Conservation (phyloP, 495 filamentous ascomycete genomes). For the Paragyromitra xinjiangensis region DNA sequence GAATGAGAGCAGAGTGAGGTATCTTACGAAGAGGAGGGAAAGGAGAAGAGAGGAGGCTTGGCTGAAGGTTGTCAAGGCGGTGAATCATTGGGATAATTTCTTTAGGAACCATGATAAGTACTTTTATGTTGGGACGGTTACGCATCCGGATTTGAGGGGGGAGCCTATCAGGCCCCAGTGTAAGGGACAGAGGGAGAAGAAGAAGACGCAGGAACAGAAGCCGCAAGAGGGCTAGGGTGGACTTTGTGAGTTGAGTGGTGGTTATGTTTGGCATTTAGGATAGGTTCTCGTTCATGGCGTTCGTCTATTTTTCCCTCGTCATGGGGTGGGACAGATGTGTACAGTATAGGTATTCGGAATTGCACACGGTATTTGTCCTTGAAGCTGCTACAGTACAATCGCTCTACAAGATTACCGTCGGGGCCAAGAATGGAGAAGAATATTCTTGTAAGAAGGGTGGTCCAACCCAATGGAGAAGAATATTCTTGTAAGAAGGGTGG, state of each 20-base stretch:
- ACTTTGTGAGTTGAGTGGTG: background rate
- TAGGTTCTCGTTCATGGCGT: constrained; percentile 7
- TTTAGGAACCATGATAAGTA: constrained; percentile 82
- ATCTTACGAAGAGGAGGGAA: constrained; percentile 65
- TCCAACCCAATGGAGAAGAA: too few species aligned
- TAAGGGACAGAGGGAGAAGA: constrained; percentile 59
- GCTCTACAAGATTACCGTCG: too few species aligned
- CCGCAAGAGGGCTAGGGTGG: background rate
- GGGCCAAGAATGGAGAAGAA: too few species aligned
- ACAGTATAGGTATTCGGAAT: constrained; percentile 1
- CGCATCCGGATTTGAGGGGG: constrained; percentile 58
- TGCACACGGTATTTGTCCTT: background rate
- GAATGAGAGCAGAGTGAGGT: constrained; percentile 68
- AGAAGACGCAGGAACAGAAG: background rate
- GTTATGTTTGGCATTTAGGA: background rate
- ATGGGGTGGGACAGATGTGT: background rate
- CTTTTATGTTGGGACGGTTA: constrained; percentile 73
- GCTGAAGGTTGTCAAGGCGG: constrained; percentile 65
- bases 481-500: too few species aligned
- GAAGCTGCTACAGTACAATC: background rate
- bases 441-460: too few species aligned
- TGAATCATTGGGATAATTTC: constrained; percentile 76
- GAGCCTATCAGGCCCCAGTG: constrained; percentile 62
- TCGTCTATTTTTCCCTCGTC: background rate
- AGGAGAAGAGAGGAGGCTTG: constrained; percentile 65